A percentile compares a stretch with the other conserved stretches of the same genome.
phyloP scores from a whole-genome alignment of 1,284 basidiomycete species.

The Ustilago nuda region DNA sequence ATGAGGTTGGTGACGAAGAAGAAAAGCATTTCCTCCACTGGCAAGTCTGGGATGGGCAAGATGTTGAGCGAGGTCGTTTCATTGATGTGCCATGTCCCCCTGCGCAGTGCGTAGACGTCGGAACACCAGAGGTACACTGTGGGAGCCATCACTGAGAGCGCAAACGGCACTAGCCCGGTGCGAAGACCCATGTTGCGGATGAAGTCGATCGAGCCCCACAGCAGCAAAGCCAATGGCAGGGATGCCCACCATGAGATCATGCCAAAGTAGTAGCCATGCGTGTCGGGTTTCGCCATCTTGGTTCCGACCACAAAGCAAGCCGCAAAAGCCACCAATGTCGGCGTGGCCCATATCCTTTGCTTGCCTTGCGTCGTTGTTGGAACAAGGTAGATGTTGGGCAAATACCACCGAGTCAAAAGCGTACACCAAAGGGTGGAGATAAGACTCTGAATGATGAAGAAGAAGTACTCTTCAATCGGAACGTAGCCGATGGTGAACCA shows the following conservation, averaged over 20 bases:
- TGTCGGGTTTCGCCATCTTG: constrained; percentile 24
- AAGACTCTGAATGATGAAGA: constrained; percentile 64
- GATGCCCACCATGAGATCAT: constrained; percentile 65
- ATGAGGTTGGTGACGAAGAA: constrained; percentile 66
- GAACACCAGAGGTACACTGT: constrained; percentile 55
- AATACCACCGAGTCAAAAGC: constrained; percentile 56
- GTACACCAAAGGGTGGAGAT: constrained; percentile 59
- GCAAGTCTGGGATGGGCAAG: constrained; percentile 61
- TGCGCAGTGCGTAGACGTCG: constrained; percentile 58
- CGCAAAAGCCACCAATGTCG: constrained; percentile 12
- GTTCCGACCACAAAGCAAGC: constrained; percentile 24
- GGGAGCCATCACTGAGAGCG: constrained; percentile 37
- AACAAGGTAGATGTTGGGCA: constrained; percentile 48
- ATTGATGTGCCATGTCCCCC: constrained; percentile 65
- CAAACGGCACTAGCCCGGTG: constrained; percentile 22
- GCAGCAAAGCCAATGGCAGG: constrained; percentile 54
- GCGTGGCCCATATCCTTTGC: constrained; percentile 5
- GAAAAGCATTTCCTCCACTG: constrained; percentile 65
- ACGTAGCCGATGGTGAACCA: constrained; percentile 60
- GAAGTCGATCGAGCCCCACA: constrained; percentile 54
- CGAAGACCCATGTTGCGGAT: constrained; percentile 37
- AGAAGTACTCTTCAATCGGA: constrained; percentile 64
- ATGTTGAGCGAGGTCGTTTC: constrained; percentile 57
- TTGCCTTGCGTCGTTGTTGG: constrained; percentile 2
- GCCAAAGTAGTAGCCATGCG: constrained; percentile 57